A percentile compares a stretch with the other conserved stretches of the same genome.
These are phyloP conservation scores for Arabidopsis arenosa DNA, from an alignment of 345 rosid species.

Conservation along the genomic window DNA sequence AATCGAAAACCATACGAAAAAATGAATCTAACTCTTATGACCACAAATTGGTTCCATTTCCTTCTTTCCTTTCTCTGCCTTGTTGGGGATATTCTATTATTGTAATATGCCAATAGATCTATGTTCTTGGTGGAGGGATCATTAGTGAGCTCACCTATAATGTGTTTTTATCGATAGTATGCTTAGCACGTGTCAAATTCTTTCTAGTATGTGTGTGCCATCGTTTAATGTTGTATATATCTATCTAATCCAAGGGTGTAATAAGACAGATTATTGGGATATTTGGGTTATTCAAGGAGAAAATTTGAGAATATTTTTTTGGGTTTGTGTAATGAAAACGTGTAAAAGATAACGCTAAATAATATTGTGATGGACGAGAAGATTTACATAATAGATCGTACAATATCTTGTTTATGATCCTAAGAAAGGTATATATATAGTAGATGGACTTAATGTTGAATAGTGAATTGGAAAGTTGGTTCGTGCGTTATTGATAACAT, in stretches of 20 bases:
- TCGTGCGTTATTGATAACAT: conserved; percentile 67
- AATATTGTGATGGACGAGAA: conserved; percentile 19
- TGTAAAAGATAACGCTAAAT: not conserved
- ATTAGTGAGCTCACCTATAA: not conserved
- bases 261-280: conserved; percentile 47
- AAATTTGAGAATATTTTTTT: conserved; percentile 44
- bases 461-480: conserved; percentile 60
- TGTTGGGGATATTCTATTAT: conserved; percentile 14
- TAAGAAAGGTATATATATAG: conserved; percentile 46
- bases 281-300: conserved; percentile 55
- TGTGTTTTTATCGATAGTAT: too few relatives aligned
- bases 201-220: conserved; percentile 26
- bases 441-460: conserved; percentile 47
- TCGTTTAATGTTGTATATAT: conserved; percentile 54
- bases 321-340: not conserved
- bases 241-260: conserved; percentile 72
- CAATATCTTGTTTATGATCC: conserved; percentile 50
- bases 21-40: not conserved
- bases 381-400: not conserved
- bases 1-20: conserved; percentile 4
- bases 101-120: not conserved
- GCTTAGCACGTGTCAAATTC: not conserved
- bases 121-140: conserved; percentile 19
- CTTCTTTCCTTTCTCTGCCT: conserved; percentile 16
- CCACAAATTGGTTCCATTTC: conserved; percentile 1